Conservation (phyloP, 2,329 filamentous ascomycete species). For the Penicillium sp. region DNA sequence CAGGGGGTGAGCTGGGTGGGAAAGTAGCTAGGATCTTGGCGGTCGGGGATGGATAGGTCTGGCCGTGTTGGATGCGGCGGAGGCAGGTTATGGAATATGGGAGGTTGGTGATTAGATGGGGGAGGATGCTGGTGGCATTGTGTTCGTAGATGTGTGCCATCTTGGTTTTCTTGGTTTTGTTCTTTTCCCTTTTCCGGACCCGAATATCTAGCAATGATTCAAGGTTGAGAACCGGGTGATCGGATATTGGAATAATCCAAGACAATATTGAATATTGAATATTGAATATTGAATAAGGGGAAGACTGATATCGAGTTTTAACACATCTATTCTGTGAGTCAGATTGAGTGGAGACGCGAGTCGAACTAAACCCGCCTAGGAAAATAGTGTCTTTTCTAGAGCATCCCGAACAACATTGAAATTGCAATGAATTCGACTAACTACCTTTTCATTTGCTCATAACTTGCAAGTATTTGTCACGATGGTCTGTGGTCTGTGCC, state of each 20-base stretch:
- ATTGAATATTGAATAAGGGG: constrained; percentile 3
- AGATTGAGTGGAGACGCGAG: not conserved
- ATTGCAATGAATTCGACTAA: not conserved
- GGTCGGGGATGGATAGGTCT: constrained; percentile 30
- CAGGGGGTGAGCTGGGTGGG: constrained; percentile 15
- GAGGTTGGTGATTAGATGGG: constrained; percentile 32
- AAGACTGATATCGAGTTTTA: not conserved
- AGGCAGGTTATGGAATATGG: constrained; percentile 37
- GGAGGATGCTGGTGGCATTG: constrained; percentile 18
- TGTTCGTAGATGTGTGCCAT: constrained; percentile 18
- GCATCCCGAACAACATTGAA: not conserved
- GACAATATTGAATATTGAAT: constrained; percentile 4
- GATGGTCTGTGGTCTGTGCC: constrained; percentile 16
- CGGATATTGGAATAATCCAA: not conserved
- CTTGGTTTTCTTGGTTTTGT: not conserved
- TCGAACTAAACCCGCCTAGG: not conserved
- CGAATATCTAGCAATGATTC: constrained; percentile 6
- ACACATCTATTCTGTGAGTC: not conserved
- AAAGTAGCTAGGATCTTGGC: constrained; percentile 35
- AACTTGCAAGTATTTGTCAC: constrained; percentile 19
- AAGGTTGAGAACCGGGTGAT: constrained; percentile 1
- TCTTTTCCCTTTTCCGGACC: not conserved
- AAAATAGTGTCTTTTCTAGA: not conserved
- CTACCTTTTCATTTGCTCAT: not conserved
- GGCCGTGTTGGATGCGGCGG: constrained; percentile 39